Conservation (phyloP, 306 rosid species). For the Lathyrus oleraceus region DNA sequence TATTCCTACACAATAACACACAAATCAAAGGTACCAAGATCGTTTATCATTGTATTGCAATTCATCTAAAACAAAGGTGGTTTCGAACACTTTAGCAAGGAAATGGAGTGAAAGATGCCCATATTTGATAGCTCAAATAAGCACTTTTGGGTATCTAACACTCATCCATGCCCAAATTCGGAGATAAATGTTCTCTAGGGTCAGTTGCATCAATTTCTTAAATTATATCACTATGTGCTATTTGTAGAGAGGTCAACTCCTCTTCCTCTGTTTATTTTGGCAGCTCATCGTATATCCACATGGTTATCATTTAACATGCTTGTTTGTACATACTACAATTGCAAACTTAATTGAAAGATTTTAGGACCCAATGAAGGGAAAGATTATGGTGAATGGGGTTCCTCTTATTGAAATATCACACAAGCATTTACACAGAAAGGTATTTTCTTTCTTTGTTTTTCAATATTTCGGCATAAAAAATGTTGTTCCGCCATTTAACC, state of each 20-base stretch:
- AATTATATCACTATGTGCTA: neutral
- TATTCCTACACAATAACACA: too few relatives aligned
- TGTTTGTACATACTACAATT: conserved; percentile 72
- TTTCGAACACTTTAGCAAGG: too few relatives aligned
- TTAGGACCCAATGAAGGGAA: conserved; percentile 79
- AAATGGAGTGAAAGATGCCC: too few relatives aligned
- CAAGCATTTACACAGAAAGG: conserved; percentile 79
- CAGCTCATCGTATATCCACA: too few relatives aligned
- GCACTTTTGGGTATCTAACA: too few relatives aligned
- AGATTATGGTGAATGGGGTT: conserved; percentile 66
- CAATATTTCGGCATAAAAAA: neutral
- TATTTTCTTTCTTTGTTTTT: conserved; percentile 25
- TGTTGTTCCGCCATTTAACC: too few relatives aligned
- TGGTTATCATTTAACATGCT: neutral
- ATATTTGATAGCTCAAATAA: too few relatives aligned
- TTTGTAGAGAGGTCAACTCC: neutral
- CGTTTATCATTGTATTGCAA: too few relatives aligned
- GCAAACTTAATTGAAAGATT: conserved; percentile 89
- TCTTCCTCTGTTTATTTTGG: neutral
- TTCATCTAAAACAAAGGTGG: too few relatives aligned
- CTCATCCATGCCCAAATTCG: conserved; percentile 67
- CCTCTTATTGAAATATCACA: conserved; percentile 78
- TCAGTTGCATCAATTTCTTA: conserved; percentile 38
- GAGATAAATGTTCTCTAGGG: conserved; percentile 75
- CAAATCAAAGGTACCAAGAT: too few relatives aligned